phyloP scores from a whole-genome alignment of 1,139 yeast species.

The Arxiozyma slooffiae region DNA sequence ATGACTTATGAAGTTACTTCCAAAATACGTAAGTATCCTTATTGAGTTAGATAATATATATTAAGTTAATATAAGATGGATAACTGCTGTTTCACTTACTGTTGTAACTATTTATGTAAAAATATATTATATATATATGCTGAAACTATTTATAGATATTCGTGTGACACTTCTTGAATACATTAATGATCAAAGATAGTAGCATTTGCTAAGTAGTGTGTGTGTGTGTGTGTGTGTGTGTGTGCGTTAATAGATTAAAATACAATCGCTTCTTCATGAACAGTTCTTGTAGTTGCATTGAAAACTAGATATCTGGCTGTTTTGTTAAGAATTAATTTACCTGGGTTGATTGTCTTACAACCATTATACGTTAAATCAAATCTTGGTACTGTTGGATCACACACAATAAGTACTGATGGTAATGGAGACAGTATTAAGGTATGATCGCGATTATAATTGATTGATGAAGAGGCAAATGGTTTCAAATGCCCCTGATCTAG shows the following conservation, averaged over 20 bases:
- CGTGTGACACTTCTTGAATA: not conserved
- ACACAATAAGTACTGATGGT: constrained; percentile 58
- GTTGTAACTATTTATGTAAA: not conserved
- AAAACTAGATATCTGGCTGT: constrained; percentile 63
- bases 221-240: too few relatives aligned
- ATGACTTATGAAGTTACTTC: constrained; percentile 47
- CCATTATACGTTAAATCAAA: constrained; percentile 76
- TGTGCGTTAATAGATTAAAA: not conserved
- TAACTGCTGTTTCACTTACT: too few relatives aligned
- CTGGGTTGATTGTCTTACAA: constrained; percentile 69
- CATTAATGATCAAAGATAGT: too few relatives aligned
- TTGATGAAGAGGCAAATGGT: constrained; percentile 60
- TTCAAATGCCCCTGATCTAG: constrained; percentile 82
- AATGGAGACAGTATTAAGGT: constrained; percentile 64
- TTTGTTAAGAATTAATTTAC: constrained; percentile 43
- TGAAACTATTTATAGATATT: not conserved
- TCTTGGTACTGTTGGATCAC: constrained; percentile 60
- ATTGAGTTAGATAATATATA: constrained; percentile 10
- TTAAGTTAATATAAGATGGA: not conserved
- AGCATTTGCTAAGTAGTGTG: too few relatives aligned
- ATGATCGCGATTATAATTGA: constrained; percentile 62
- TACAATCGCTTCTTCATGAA: not conserved
- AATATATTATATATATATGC: not conserved
- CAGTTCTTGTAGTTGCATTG: constrained; percentile 43
- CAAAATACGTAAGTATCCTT: constrained; percentile 42